Evolutionary conservation across 2,329 filamentous ascomycete species (phyloP), one percentile per base, ranked within the genome.

Genomic region (Colletotrichum sp.): DNA sequence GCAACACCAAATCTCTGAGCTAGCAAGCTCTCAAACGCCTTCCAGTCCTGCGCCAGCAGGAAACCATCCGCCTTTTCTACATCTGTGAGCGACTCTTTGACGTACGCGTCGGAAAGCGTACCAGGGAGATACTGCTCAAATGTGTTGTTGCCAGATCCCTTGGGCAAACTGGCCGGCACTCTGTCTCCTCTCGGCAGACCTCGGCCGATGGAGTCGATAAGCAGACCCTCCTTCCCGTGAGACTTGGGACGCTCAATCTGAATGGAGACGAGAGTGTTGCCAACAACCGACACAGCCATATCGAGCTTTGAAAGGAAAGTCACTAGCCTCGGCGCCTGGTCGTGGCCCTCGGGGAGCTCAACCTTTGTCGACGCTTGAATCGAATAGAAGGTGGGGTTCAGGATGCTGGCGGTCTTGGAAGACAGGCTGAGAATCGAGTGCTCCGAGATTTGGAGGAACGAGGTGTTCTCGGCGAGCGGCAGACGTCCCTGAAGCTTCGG

Each of bases 141-240:
- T 6, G 77, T 64, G 12, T 63, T 10, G 44, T 75, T 66, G 22
- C 68, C 72, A 16, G 65, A 66, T 8, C 24, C 63, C 76, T 75
- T 74, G 13, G 75, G 72, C 48, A 75, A 28, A 22, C 34, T 60
- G n/a, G 63, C 62, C 6, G 69, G 72, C 8, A 78, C 65, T 32
- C 64, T 62, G 15, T 76, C 75, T 22, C 71, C 66, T 59, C 76
- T 76, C 9, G 73, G 73, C 10, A 76, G 85, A 4, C 93, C 94
- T 75, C 93, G 93, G 3, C 94, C 93, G 70, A 96, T 91, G 0
- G 94, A 94, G 81, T 96, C 94, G 39, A 95, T 93, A 30, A 96
- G 85, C 9, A 95, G 86, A 10, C 93, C 93, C 68, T 91, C 89
- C 77, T 88, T 90, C 75, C 87, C 87, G n/a, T 90, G 87, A 62